Evolutionary conservation across 2,329 filamentous ascomycete genomes (phyloP), one percentile per base, ranked within the genome.

Genomic region (Microcyclospora tardicrescens): DNA sequence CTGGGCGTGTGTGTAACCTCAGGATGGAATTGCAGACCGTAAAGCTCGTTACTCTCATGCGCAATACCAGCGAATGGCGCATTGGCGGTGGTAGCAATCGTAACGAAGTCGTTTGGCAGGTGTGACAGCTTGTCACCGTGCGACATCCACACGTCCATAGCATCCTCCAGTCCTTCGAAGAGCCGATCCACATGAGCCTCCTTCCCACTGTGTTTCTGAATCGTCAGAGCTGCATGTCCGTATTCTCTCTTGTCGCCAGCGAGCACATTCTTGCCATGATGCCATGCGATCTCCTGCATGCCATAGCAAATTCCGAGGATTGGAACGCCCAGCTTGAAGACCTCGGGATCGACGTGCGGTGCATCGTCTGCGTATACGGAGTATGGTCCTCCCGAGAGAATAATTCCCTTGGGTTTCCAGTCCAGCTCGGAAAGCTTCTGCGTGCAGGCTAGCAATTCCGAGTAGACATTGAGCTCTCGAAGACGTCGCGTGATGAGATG

Each of bases 11-110:
- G 77, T 11, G 73, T 79, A 39, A 94, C 73, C 59, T 95, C 87
- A 1, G 87, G 86, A 61, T 94, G 87, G 60, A 94, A 89, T 57
- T 95, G 87, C 34, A 94, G 74, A 39, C 81, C 84, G 54, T 78
- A 93, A 50, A 84, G 78, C 16, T 78, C 77, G 65, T 80, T 76
- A 8, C 63, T 62, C 57, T 75, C 56, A 57, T 86, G 81, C 13
- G 79, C 81, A 51, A 89, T 93, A 42, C 76, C 84, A 10, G 87
- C 87, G 51, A 74, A 93, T 16, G 79, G 75, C 1, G 82, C 77
- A 64, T 91, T 93, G 36, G 67, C 57, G 2, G 85, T 89, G 4
- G 70, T 79, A 36, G 82, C 86, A 51, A 94, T 75, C 12, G 71
- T 77, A 43, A 73, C 64, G 58, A 93, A 94, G 31, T 70, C 73